Evolutionary conservation across 495 filamentous ascomycete genomes (phyloP), one percentile per base, ranked within the genome.

Genomic region (Trichoderma orchidacearum): DNA sequence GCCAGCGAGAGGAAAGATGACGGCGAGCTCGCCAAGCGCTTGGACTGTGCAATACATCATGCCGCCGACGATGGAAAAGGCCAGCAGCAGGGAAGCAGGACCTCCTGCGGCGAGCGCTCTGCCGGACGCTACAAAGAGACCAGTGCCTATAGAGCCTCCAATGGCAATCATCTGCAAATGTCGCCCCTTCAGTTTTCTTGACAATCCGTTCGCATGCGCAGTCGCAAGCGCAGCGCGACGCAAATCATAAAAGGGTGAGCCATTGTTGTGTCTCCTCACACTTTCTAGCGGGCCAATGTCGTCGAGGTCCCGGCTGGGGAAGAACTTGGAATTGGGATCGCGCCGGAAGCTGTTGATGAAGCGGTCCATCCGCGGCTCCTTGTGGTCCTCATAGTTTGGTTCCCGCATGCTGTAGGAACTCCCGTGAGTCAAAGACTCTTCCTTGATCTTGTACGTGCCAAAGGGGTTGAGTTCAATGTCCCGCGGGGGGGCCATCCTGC

Each of bases 151-250:
- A 1, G 87, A 92, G 32, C 93, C 93, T 59, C 90, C 90, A 61
- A 96, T 94, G 6, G 91, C 91, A 75, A 96, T 95, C 90, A 96
- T 95, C 75, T 95, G 90, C 60, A 96, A 66, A 75, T 96, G 91
- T 36, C 90, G 78, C 15, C 85, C 83, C 69, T 94, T 93, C 53
- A 96, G 67, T 61, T 78, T 79, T 57, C 93, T 74, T 52, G 85
- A 79, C 29, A 98, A 76, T 15, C 84, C 84, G 41, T 48, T 48
- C 18, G 89, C 86, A 52, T 81, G 75, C 0, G 92, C 90, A 0
- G 91, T 91, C 36, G 81, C 83, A 25, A 79, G 64, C 5, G 84
- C 87, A 5, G 90, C 93, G 53, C 72, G 71, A 57, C 91, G 85
- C 36, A 87, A 58, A 71, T 96, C 89, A 66, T 83, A 93, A 50